Percentiles rank a stretch among this genome's conserved stretches.
phyloP scores from a whole-genome alignment of 148 eudicot species.

The Camellia sinensis region DNA sequence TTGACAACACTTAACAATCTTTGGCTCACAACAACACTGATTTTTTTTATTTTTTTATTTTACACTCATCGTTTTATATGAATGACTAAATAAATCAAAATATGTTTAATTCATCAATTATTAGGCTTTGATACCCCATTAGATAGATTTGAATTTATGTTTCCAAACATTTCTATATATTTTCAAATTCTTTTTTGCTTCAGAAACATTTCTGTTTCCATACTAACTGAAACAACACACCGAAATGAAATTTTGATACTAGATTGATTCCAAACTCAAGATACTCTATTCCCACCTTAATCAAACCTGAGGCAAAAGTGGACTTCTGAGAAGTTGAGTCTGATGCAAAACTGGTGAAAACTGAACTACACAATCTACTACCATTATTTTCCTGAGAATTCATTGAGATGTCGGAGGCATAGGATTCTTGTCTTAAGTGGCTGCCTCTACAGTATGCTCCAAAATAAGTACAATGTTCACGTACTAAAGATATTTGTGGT shows the following conservation, averaged over 20 bases:
- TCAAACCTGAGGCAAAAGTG: conserved; percentile 49
- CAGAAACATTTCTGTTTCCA: too few relatives aligned
- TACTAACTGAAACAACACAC: too few relatives aligned
- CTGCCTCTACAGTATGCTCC: conserved; percentile 76
- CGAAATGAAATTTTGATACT: background rate
- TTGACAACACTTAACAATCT: too few relatives aligned
- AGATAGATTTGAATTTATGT: too few relatives aligned
- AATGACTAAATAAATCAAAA: too few relatives aligned
- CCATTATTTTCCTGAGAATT: conserved; percentile 43
- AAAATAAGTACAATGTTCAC: conserved; percentile 76
- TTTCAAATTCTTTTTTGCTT: too few relatives aligned
- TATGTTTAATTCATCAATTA: too few relatives aligned
- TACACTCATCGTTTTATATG: too few relatives aligned
- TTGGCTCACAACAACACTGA: too few relatives aligned
- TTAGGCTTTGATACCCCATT: too few relatives aligned
- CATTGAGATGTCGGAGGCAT: conserved; percentile 31
- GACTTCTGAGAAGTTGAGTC: conserved; percentile 30
- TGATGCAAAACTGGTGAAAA: conserved; percentile 27
- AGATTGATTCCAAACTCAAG: background rate
- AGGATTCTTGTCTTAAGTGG: conserved; percentile 38
- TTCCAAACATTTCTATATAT: too few relatives aligned
- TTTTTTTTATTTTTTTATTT: too few relatives aligned
- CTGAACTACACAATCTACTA: conserved; percentile 35
- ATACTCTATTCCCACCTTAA: conserved; percentile 55
- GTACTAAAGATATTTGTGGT: conserved; percentile 79